Base-by-base conservation (phyloP, 179 eudicot genomes). In the Patellifolia procumbens region DNA sequence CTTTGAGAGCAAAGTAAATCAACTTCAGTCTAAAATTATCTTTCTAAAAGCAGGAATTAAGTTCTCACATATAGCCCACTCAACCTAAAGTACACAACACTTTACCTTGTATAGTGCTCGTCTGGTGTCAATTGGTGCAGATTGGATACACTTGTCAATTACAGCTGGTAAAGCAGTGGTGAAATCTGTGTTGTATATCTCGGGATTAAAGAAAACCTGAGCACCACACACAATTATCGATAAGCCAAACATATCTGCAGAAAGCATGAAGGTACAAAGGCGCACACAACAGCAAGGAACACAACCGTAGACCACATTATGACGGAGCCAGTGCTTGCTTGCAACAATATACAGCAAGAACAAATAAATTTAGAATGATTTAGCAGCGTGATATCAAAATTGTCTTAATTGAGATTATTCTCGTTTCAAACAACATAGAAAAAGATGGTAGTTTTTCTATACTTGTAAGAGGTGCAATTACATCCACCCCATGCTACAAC, bases 51-150 rank as follows among this genome's bases (percentile, higher is more conserved):
- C 34, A 60, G 55, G 20, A 61, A 52, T 22, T 22, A 29, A 59
- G 72, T 20, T 26, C 46, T 29, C 46, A 49, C 26, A 35, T 34
- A 70, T 29, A 58, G 16, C 35, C 32, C 3, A 22, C 26, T 37
- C 51, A 52, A 28, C 71, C 55, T 51, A 51, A 53, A 39, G 34
- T 12, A 28, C 7, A 22, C 24, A 58, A 28, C 20, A 42, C 26
- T 39, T 83, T 83, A 93, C 99, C 97, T 95, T 95, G 77, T 95
- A 95, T 72, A 95, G 83, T 64, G 97, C 97, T 85, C 99, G 88
- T 86, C 99, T 88, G 64, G 99, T 95, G 81, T 95, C 99, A 80
- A 95, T 95, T 51, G 99, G 99, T 67, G 99, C 97, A 71, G 99
- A 87, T 73, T 95, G 99, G 75, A 95, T 95, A 72, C 99, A 95